Conservation (phyloP, 73 alveolate species). For the Paramecium caudatum region DNA sequence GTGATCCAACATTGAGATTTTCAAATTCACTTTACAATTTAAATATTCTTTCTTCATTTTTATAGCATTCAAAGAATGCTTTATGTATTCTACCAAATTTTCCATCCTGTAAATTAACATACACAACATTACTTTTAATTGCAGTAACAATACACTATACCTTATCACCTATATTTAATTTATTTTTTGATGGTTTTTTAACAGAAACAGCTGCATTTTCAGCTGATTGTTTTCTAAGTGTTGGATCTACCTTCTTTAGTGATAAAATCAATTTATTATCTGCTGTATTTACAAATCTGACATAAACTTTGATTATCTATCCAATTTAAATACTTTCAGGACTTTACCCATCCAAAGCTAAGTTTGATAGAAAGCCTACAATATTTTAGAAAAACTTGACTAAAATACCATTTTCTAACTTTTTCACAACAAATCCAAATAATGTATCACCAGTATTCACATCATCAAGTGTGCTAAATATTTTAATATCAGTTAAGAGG, state of each 20-base stretch:
- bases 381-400: conserved; percentile 55
- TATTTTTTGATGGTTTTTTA: neutral
- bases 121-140: conserved; percentile 34
- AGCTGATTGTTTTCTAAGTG: neutral
- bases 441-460: conserved; percentile 18
- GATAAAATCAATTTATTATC: conserved; percentile 34
- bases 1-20: conserved; percentile 18
- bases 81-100: conserved; percentile 60
- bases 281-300: neutral
- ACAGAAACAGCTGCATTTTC: neutral
- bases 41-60: conserved; percentile 31
- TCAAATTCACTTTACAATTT: conserved; percentile 56
- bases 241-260: conserved; percentile 49
- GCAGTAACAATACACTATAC: conserved; percentile 37
- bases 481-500: conserved; percentile 23
- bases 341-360: conserved; percentile 41
- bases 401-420: conserved; percentile 41
- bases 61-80: conserved; percentile 5
- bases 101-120: conserved; percentile 46
- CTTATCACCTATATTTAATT: conserved; percentile 15
- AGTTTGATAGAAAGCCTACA: conserved; percentile 58
- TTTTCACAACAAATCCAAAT: neutral
- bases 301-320: conserved; percentile 43
- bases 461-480: conserved; percentile 6
- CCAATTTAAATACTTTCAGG: conserved; percentile 31